Percentiles rank a stretch among this genome's conserved stretches.
These are phyloP conservation scores for Hysterium pulicare DNA, from an alignment of 2,329 filamentous ascomycete genomes.

Conservation along the genomic window DNA sequence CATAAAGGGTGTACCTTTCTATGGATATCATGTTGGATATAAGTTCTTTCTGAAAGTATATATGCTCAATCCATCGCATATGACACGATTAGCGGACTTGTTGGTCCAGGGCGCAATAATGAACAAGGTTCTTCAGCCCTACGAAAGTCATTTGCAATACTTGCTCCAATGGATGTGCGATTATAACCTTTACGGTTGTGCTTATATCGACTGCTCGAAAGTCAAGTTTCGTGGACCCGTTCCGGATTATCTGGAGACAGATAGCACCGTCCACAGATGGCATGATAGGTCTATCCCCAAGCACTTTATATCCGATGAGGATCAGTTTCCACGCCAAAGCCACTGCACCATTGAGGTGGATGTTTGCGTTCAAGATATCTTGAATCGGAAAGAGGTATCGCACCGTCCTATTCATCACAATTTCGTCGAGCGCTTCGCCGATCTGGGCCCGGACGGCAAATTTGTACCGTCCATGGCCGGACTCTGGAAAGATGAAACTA, in stretches of 20 bases:
- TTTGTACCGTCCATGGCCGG: constrained; percentile 92
- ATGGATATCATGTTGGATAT: constrained; percentile 92
- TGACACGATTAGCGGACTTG: constrained; percentile 83
- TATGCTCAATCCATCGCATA: constrained; percentile 80
- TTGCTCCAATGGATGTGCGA: constrained; percentile 97
- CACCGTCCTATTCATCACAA: constrained; percentile 81
- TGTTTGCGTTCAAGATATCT: constrained; percentile 80
- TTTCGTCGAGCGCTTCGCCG: constrained; percentile 70
- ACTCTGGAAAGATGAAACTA: constrained; percentile 86
- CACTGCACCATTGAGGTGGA: constrained; percentile 90
- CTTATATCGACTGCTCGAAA: constrained; percentile 71
- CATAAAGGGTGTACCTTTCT: constrained; percentile 92
- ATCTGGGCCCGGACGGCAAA: constrained; percentile 66
- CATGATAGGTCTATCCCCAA: constrained; percentile 68
- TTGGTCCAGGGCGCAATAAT: constrained; percentile 85
- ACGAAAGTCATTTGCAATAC: constrained; percentile 91
- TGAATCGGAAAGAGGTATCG: constrained; percentile 73
- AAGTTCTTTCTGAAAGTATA: constrained; percentile 92
- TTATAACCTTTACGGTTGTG: constrained; percentile 94
- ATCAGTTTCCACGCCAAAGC: constrained; percentile 69
- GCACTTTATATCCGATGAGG: constrained; percentile 59
- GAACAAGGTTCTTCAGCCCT: constrained; percentile 80
- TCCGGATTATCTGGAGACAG: constrained; percentile 64
- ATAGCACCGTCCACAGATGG: constrained; percentile 66
- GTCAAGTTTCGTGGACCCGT: constrained; percentile 73